Evolutionary conservation across 2,329 filamentous ascomycete genomes (phyloP).

Genomic region (Penicillium sp.): DNA sequence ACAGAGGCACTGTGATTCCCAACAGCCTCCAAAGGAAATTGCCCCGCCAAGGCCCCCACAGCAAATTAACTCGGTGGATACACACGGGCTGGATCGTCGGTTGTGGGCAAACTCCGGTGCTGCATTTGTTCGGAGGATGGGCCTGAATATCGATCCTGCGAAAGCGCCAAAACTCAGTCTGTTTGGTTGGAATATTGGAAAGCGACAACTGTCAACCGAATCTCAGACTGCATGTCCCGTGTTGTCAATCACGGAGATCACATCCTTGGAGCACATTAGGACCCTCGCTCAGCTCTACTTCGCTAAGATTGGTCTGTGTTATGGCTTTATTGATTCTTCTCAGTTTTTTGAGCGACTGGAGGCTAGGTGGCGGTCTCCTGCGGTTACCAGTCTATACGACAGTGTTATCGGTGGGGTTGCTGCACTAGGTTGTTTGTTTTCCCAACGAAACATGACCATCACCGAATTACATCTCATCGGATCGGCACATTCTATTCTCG

Average conservation of each 20-base stretch:
- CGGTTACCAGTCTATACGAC: slow-evolving; percentile 40
- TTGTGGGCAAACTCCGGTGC: slow-evolving; percentile 58
- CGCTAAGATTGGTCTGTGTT: slow-evolving; percentile 52
- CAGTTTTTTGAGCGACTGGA: slow-evolving; percentile 24
- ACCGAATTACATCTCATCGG: slow-evolving; percentile 51
- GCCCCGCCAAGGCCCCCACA: neutral
- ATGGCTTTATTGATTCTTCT: slow-evolving; percentile 49
- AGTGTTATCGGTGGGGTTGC: slow-evolving; percentile 54
- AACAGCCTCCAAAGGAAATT: slow-evolving; percentile 1
- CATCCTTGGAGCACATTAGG: slow-evolving; percentile 50
- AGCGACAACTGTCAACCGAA: slow-evolving; percentile 24
- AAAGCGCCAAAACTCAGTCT: slow-evolving; percentile 54
- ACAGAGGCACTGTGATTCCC: slow-evolving; percentile 7
- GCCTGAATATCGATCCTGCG: slow-evolving; percentile 52
- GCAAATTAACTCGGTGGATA: slow-evolving; percentile 7
- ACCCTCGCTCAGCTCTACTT: slow-evolving; percentile 51
- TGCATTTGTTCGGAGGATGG: slow-evolving; percentile 54
- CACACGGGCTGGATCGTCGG: slow-evolving; percentile 27
- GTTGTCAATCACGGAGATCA: slow-evolving; percentile 46
- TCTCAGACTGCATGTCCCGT: neutral
- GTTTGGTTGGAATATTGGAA: slow-evolving; percentile 56
- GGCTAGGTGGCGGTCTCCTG: slow-evolving; percentile 24
- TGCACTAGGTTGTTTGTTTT: slow-evolving; percentile 54
- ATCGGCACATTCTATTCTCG: slow-evolving; percentile 46
- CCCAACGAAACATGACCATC: slow-evolving; percentile 41